phyloP scores from a whole-genome alignment of 2,329 filamentous ascomycete genomes.

The Fusarium sp. region DNA sequence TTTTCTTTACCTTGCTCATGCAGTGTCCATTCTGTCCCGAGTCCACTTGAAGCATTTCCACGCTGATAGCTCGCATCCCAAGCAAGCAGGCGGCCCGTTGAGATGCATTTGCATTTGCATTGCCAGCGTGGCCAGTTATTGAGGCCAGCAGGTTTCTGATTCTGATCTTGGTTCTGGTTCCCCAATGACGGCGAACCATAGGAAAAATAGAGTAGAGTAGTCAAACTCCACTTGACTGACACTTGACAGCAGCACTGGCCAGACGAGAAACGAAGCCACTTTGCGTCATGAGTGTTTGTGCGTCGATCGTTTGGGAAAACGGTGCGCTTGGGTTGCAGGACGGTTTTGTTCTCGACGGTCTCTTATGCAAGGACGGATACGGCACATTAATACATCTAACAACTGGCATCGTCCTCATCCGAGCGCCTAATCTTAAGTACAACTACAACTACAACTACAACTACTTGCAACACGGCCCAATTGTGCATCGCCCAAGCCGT shows the following conservation, averaged over 20 bases:
- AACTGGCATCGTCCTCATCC: conserved; percentile 21
- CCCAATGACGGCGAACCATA: conserved; percentile 18
- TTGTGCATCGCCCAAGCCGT: conserved; percentile 9
- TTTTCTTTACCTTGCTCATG: conserved; percentile 11
- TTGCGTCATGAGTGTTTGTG: conserved; percentile 42
- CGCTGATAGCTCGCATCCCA: conserved; percentile 12
- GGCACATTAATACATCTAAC: conserved; percentile 25
- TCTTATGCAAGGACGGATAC: conserved; percentile 26
- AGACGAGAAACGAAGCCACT: conserved; percentile 37
- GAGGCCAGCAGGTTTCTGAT: conserved; percentile 40
- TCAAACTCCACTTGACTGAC: conserved; percentile 29
- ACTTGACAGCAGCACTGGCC: conserved; percentile 32
- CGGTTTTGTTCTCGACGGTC: conserved; percentile 23
- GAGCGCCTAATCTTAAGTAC: conserved; percentile 23
- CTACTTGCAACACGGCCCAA: neutral
- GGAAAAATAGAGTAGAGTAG: conserved; percentile 48
- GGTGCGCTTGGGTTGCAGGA: conserved; percentile 39
- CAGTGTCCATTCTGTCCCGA: conserved; percentile 14
- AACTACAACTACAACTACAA: neutral
- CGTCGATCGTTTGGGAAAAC: conserved; percentile 37
- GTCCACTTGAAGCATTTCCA: conserved; percentile 39
- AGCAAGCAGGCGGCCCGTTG: conserved; percentile 34
- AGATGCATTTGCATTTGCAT: conserved; percentile 36
- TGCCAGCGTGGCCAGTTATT: conserved; percentile 46
- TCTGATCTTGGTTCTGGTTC: conserved; percentile 1